Conservation (phyloP, 306 rosid genomes). For the Trichosanthes truncata region DNA sequence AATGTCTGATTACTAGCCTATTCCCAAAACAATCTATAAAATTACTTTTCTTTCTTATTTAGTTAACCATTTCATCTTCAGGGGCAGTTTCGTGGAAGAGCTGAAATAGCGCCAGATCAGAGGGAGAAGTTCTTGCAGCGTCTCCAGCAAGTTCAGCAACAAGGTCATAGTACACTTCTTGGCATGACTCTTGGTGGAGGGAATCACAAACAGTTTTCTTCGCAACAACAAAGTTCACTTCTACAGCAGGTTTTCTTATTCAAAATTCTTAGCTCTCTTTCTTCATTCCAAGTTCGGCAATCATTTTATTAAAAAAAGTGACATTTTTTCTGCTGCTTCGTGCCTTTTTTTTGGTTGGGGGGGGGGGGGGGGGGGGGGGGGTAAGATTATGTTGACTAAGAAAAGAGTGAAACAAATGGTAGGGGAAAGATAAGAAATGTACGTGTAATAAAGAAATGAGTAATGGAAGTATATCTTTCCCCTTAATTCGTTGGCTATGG, state of each 20-base stretch:
- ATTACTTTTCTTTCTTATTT: constrained; percentile 10
- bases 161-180: constrained; percentile 68
- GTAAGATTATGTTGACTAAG: no score
- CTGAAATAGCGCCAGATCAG: constrained; percentile 94
- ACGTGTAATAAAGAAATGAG: neutral
- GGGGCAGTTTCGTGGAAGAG: constrained; percentile 86
- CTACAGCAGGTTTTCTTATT: constrained; percentile 57
- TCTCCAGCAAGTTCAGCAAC: constrained; percentile 93
- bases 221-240: constrained; percentile 77
- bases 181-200: constrained; percentile 77
- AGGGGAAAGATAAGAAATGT: neutral
- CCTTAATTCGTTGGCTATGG: neutral
- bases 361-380: no score
- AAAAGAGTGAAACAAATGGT: neutral
- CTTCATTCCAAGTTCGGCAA: neutral
- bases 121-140: constrained; percentile 93
- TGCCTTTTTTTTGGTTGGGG: neutral
- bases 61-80: constrained; percentile 24
- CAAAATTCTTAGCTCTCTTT: constrained; percentile 7
- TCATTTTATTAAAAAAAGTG: neutral
- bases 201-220: constrained; percentile 72
- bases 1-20: neutral
- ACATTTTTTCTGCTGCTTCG: neutral
- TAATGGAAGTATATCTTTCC: neutral
- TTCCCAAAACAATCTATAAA: neutral